Percentiles rank a stretch among this genome's conserved stretches.
phyloP scores from a whole-genome alignment of 768 basidiomycete genomes.

The Macrolepiota albuminosa region DNA sequence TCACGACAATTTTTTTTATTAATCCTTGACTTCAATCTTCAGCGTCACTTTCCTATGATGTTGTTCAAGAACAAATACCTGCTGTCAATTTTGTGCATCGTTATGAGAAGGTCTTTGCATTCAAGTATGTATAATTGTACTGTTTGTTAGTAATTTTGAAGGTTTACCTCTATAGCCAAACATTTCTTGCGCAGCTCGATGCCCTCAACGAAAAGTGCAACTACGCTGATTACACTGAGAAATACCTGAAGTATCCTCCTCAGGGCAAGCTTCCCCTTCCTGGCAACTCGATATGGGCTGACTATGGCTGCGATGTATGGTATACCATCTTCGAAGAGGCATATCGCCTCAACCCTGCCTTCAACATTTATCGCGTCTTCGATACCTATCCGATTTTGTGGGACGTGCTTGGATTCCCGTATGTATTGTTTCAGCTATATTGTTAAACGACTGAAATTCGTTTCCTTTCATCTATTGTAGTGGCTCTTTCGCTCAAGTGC shows the following conservation, averaged over 20 bases:
- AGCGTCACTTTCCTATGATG: not conserved
- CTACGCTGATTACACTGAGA: not conserved
- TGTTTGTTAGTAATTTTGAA: not conserved
- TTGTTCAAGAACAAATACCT: not conserved
- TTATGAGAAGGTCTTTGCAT: not conserved
- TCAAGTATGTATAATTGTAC: not conserved
- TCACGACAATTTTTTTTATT: no score
- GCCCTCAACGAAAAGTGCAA: not conserved
- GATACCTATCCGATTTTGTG: not conserved
- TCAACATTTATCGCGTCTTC: not conserved
- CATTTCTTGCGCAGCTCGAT: not conserved
- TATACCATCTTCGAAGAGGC: not conserved
- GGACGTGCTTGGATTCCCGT: conserved; percentile 1
- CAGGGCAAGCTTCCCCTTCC: not conserved
- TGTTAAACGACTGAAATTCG: not conserved
- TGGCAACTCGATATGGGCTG: not conserved
- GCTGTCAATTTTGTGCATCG: not conserved
- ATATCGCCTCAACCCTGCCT: not conserved
- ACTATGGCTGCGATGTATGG: not conserved
- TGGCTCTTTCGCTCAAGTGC: not conserved
- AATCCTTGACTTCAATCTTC: not conserved
- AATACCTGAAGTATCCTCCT: not conserved
- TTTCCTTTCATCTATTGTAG: not conserved
- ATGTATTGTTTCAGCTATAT: not conserved
- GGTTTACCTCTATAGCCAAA: not conserved